phyloP scores from a whole-genome alignment of 768 basidiomycete genomes.

The Leccinum subgranulosum region DNA sequence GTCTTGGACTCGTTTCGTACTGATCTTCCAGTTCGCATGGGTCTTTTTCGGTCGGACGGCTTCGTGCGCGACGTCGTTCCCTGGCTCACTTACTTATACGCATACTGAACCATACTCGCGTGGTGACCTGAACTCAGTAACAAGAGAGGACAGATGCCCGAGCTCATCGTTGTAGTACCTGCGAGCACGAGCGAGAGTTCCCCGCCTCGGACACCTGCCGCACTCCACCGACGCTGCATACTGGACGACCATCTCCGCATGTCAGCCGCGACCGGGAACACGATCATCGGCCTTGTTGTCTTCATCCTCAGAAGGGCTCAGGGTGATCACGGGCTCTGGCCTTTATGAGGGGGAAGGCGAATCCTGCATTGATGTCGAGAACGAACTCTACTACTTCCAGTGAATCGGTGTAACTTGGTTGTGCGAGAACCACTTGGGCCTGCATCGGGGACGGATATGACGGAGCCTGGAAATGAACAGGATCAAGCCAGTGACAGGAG shows the following conservation, averaged over 20 bases:
- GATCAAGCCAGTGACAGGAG: not conserved
- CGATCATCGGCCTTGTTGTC: conserved; percentile 6
- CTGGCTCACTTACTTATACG: not conserved
- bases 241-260: conserved; percentile 20
- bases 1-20: conserved; percentile 4
- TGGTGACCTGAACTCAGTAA: conserved; percentile 41
- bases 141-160: conserved; percentile 62
- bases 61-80: not conserved
- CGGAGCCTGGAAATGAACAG: conserved; percentile 3
- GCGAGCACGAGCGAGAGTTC: conserved; percentile 37
- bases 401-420: conserved; percentile 5
- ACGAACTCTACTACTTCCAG: not conserved
- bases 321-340: not conserved
- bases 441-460: conserved; percentile 1
- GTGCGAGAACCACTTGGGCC: conserved; percentile 36
- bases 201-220: conserved; percentile 39
- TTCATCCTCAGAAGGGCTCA: conserved; percentile 11
- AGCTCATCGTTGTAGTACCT: conserved; percentile 45
- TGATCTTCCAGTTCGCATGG: conserved; percentile 10
- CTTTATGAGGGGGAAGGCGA: not conserved
- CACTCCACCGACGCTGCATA: conserved; percentile 39
- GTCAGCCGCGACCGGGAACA: not conserved
- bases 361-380: not conserved
- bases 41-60: no score
- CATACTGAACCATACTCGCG: not conserved